These are phyloP conservation scores for Tuber borchii DNA, from an alignment of 495 filamentous ascomycete species.

Conservation along the genomic window DNA sequence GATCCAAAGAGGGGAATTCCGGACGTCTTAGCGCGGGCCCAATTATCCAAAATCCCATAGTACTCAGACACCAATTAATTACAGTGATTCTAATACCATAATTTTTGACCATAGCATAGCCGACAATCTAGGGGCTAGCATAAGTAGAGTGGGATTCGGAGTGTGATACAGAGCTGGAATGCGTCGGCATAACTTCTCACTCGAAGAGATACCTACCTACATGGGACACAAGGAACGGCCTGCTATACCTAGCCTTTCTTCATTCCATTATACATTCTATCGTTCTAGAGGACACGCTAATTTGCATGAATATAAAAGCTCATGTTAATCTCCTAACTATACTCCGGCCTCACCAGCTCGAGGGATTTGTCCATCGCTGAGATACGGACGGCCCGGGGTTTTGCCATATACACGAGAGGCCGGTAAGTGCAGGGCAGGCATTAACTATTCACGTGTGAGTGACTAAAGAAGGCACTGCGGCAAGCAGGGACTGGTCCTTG, in stretches of 20 bases:
- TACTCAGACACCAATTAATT: not conserved
- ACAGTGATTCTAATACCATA: not conserved
- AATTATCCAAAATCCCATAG: not conserved
- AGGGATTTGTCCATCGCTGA: not conserved
- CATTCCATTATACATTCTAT: not conserved
- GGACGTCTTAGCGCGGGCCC: not conserved
- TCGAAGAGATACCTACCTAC: not conserved
- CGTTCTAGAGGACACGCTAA: no score
- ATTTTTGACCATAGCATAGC: not conserved
- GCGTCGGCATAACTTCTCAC: not conserved
- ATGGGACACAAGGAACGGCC: not conserved
- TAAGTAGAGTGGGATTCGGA: not conserved
- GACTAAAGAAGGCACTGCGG: not conserved
- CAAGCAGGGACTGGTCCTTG: not conserved
- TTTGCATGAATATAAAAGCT: no score
- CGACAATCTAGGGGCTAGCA: not conserved
- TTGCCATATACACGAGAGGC: not conserved
- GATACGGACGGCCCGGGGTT: not conserved
- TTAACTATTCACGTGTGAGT: not conserved
- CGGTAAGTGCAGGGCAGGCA: not conserved
- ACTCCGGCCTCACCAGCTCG: not conserved
- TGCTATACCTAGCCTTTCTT: not conserved
- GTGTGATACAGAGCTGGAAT: not conserved
- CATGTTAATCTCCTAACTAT: no score
- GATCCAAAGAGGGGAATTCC: not conserved